These are phyloP conservation scores for Platanthera guangdongensis DNA, from an alignment of 106 monocot genomes.

Conservation along the genomic window DNA sequence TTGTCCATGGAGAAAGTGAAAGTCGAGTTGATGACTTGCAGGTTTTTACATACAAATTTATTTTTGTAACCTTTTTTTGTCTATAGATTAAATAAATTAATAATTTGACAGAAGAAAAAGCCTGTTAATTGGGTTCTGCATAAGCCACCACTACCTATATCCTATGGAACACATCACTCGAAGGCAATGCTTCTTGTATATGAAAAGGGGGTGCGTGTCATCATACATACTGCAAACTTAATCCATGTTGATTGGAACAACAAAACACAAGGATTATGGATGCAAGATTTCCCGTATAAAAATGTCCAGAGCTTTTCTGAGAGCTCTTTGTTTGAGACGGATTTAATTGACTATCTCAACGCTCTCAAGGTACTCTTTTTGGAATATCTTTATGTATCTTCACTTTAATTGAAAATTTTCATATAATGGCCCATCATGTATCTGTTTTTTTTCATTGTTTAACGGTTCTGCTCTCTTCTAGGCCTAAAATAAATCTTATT, in stretches of 20 bases:
- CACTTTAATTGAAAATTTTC: background rate
- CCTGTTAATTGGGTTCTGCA: conserved; percentile 79
- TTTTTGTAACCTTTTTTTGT: background rate
- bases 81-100: background rate
- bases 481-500: background rate
- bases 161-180: conserved; percentile 97
- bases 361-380: conserved; percentile 52
- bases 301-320: conserved; percentile 19
- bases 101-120: conserved; percentile 36
- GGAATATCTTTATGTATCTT: background rate
- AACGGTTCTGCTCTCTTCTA: background rate
- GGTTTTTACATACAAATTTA: conserved; percentile 25
- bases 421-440: background rate
- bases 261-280: conserved; percentile 96
- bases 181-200: conserved; percentile 94
- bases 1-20: conserved; percentile 83
- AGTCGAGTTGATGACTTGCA: conserved; percentile 45
- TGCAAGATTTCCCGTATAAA: conserved; percentile 99
- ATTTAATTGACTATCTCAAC: conserved; percentile 84
- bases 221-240: conserved; percentile 91
- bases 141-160: conserved; percentile 90
- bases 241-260: conserved; percentile 98
- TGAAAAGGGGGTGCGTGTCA: conserved; percentile 65
- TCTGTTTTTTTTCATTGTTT: background rate
- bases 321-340: conserved; percentile 64